Conservation (phyloP, 208 protist genomes). For the Wallacemonas sp. region DNA sequence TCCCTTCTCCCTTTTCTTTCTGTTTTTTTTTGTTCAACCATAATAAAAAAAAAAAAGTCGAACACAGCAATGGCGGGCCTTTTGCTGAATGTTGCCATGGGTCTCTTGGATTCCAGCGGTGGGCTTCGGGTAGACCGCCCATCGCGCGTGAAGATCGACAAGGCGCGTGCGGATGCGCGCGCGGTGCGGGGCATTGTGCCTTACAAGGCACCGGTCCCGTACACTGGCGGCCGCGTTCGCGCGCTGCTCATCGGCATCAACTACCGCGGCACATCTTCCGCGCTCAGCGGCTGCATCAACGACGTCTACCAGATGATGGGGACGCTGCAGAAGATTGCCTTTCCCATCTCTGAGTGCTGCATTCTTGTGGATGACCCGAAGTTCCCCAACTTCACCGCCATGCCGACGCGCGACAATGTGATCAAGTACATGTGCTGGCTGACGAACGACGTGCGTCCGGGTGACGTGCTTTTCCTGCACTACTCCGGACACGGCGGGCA, state of each 20-base stretch:
- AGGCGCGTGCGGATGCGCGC: constrained; percentile 42
- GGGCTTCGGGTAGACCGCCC: constrained; percentile 59
- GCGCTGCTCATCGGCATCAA: constrained; percentile 93
- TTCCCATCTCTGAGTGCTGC: constrained; percentile 82
- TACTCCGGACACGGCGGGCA: constrained; percentile 92
- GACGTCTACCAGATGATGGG: constrained; percentile 81
- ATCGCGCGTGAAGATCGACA: constrained; percentile 55
- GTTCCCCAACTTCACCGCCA: constrained; percentile 75
- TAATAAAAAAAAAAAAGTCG: background rate
- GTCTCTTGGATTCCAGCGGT: constrained; percentile 47
- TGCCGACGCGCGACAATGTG: constrained; percentile 85
- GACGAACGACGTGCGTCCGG: constrained; percentile 65
- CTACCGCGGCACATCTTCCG: constrained; percentile 69
- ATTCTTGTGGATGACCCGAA: constrained; percentile 81
- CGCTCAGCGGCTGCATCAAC: constrained; percentile 87
- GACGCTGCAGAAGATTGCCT: constrained; percentile 79
- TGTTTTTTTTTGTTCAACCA: background rate
- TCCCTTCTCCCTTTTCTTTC: constrained; percentile 4
- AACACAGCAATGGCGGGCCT: constrained; percentile 5
- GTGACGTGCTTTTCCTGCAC: constrained; percentile 91
- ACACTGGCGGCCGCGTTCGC: constrained; percentile 83
- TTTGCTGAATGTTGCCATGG: constrained; percentile 20
- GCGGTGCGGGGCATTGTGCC: constrained; percentile 64
- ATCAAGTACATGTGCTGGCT: constrained; percentile 89
- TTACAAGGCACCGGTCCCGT: constrained; percentile 70